Evolutionary conservation across 164 flowering plant species (phyloP).

Genomic region (Vitis rotundifolia): DNA sequence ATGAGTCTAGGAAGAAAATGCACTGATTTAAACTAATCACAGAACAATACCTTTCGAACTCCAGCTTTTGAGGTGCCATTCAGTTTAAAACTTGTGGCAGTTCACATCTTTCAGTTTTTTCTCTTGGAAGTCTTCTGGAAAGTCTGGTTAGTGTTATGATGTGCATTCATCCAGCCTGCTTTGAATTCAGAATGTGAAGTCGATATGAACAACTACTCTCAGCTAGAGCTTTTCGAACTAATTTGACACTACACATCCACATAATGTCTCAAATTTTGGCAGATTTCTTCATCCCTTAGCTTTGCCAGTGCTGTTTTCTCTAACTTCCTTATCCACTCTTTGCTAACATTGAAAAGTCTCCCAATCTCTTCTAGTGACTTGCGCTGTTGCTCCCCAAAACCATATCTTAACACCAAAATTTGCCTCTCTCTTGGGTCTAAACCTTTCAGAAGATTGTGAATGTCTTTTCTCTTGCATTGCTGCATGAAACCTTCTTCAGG

Average conservation of each 20-base stretch:
- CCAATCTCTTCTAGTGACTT: conserved; percentile 64
- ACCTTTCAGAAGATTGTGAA: conserved; percentile 38
- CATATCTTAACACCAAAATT: conserved; percentile 59
- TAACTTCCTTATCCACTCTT: conserved; percentile 74
- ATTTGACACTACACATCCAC: conserved; percentile 7
- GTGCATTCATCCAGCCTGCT: no score
- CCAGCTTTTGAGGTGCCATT: no score
- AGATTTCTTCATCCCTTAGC: conserved; percentile 36
- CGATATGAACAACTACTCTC: no score
- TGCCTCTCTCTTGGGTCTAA: conserved; percentile 65
- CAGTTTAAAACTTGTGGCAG: no score
- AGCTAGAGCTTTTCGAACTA: no score
- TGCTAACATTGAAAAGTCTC: conserved; percentile 50
- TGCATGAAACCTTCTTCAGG: conserved; percentile 60
- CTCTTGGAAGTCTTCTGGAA: no score
- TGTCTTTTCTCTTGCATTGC: conserved; percentile 52
- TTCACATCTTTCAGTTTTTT: no score
- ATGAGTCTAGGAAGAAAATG: no score
- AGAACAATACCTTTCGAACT: no score
- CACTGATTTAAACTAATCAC: no score
- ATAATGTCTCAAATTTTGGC: conserved; percentile 41
- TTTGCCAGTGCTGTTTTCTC: conserved; percentile 63
- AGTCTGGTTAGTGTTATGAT: no score
- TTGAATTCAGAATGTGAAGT: no score
- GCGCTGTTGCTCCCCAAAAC: conserved; percentile 36